Base-by-base conservation (phyloP, 306 rosid species). In the Cucurbita maxima region DNA sequence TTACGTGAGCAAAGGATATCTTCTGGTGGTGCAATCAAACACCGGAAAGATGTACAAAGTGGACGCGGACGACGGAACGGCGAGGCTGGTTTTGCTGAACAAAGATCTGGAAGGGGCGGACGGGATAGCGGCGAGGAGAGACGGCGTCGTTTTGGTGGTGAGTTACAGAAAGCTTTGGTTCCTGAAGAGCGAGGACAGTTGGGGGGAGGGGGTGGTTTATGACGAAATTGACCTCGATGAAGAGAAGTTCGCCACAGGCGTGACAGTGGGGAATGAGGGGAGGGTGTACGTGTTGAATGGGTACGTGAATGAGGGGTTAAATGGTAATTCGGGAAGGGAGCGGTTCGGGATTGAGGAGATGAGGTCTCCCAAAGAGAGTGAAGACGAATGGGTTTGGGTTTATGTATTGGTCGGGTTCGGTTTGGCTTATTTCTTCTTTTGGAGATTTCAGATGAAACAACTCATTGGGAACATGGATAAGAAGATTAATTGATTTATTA, bases 21-120 rank as follows among this genome's bases (percentile, higher is more conserved):
- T 90, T 0, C 50, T 93, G 64, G 97, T 85, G 86, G 92, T 79
- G 63, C 98, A 93, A 66, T 44, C 76, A 75, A 89, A 89, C 61
- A 90, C 98, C n/a, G 95, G 96, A 0, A 90, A 89, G 86, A 44
- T 90, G 82, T 94, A 79, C 67, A 94, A 86, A 75, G 96, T 94
- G 0, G 88, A 86, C 47, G 88, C 47, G 10, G 86, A 85, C 0
- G 88, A 89, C 30, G 95, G 97, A 1, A 74, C 79, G 0, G 96
- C 87, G 0, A 83, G 87, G 79, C 70, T 5, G 16, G 95, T 90
- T 5, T 50, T 86, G 0, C 12, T 90, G n/a, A 78, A 80, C 34
- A 59, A 81, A 60, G 90, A 90, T 54, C 30, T 94, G 57, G 38
- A 54, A 4, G 13, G 76, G 1, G 88, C 97, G 0, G 96, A 87